phyloP scores from a whole-genome alignment of 2,329 filamentous ascomycete species.

The Trichoderma sp. region DNA sequence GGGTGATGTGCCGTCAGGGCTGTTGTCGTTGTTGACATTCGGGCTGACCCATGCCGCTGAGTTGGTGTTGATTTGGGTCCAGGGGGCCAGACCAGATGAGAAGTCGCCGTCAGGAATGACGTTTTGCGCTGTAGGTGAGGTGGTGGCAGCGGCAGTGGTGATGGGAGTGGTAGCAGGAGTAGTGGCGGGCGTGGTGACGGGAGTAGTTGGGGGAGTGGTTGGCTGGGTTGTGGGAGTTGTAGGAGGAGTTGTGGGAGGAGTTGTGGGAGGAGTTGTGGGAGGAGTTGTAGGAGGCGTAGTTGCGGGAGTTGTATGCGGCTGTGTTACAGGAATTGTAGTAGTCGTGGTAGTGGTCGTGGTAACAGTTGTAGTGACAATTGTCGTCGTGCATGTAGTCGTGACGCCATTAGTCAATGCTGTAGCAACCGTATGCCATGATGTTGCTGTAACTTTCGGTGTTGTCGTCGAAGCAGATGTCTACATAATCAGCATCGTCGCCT shows the following conservation, averaged over 20 bases:
- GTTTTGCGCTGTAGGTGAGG: background rate
- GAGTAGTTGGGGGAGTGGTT: background rate
- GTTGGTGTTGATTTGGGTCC: background rate
- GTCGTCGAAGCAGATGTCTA: conserved; percentile 10
- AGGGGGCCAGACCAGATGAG: background rate
- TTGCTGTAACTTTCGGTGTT: conserved; percentile 5
- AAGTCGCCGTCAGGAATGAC: conserved; percentile 19
- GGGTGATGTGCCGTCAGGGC: background rate
- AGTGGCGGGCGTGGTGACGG: background rate
- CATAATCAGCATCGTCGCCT: background rate
- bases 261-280: background rate
- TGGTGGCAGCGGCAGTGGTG: background rate
- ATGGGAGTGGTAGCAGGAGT: background rate
- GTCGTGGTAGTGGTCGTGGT: background rate
- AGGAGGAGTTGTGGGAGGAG: background rate
- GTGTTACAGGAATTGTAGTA: background rate
- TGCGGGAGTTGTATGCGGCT: background rate
- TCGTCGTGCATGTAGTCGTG: background rate
- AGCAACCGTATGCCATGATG: conserved; percentile 2
- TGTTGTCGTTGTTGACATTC: background rate
- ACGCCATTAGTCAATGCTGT: background rate
- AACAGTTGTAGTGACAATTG: background rate
- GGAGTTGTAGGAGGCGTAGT: conserved; percentile 7
- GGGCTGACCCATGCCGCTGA: background rate
- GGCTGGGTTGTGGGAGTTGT: background rate